phyloP scores from a whole-genome alignment of 2,329 filamentous ascomycete genomes.

The Colletotrichum plurivorum region DNA sequence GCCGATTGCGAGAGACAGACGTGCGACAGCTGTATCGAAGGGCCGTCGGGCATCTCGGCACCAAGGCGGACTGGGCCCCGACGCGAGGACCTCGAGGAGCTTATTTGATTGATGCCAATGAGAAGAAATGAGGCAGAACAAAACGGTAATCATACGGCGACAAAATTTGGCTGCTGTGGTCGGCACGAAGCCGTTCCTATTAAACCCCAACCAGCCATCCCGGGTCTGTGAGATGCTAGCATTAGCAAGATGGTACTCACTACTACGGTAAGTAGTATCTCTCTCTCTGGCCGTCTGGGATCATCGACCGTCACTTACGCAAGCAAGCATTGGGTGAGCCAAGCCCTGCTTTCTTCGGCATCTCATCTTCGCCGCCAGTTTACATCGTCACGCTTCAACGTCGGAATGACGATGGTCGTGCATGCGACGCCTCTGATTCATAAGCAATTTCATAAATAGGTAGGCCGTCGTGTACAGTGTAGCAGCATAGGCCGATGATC shows the following conservation, averaged over 20 bases:
- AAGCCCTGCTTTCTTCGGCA: slow-evolving; percentile 1
- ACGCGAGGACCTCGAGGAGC: slow-evolving; percentile 31
- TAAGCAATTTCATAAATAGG: not conserved
- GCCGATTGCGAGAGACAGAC: slow-evolving; percentile 34
- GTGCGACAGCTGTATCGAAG: slow-evolving; percentile 38
- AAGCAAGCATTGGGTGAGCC: not conserved
- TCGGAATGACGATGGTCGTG: not conserved
- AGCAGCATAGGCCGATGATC: not conserved
- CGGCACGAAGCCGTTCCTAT: slow-evolving; percentile 31
- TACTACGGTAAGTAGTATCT: not conserved
- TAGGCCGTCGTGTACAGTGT: too few relatives aligned
- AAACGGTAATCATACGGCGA: slow-evolving; percentile 24
- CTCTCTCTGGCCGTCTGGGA: not conserved
- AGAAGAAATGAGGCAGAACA: slow-evolving; percentile 3
- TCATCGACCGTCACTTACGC: slow-evolving; percentile 3
- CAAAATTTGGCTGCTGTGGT: slow-evolving; percentile 22
- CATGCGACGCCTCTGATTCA: slow-evolving; percentile 1
- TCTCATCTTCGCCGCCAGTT: not conserved
- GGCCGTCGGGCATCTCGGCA: slow-evolving; percentile 35
- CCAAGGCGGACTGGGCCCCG: slow-evolving; percentile 20
- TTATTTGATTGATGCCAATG: slow-evolving; percentile 32
- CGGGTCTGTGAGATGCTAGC: slow-evolving; percentile 7
- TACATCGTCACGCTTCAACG: too few relatives aligned
- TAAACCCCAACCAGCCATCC: slow-evolving; percentile 19
- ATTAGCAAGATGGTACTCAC: too few relatives aligned